Evolutionary conservation across 2,329 filamentous ascomycete species (phyloP), one percentile per base, ranked within the genome.

Genomic region (Fusarium subglutinans): DNA sequence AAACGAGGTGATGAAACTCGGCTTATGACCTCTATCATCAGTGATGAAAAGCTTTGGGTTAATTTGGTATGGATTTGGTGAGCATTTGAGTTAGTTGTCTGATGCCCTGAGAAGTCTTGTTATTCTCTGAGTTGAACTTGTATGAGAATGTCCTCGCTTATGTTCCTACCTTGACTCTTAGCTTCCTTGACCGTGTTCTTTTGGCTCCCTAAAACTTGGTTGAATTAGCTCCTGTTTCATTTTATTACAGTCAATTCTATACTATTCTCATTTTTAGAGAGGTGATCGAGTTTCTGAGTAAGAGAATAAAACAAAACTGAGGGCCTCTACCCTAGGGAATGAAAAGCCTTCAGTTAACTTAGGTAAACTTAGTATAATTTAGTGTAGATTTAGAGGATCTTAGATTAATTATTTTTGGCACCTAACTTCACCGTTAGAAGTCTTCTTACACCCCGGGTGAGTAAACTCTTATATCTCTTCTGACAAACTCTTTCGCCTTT

Each of bases 11-110:
- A 20, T 6, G 2, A 28, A 3, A 2, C 24, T 7, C 8, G 20
- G 4, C 5, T 28, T 3, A 35, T 2, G 30, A 0, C n/a, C 4
- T 30, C 17, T 22, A 11, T 28, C 20, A 6, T 22, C 6, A 22
- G 13, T 11, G 5, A 6, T 22, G 1, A 11, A 28, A 30, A 4
- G 26, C 9, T 22, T 48, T 22, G 6, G 24, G 3, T 26, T 3
- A 14, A 47, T 26, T 8, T 6, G 7, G 3, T 5, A 14, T 20
- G 8, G 12, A 20, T 14, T 14, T 20, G 5, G 5, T 13, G 44
- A 45, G 24, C 17, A 0, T 14, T 2, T 14, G 5, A 3, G 8
- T 14, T 20, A 20, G 44, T 28, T 20, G 14, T 20, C 18, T 47
- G 24, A 8, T 20, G 5, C 24, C 44, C 18, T 22, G 5, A 10